These are phyloP conservation scores for Candida maesae DNA, from an alignment of 805 yeast genomes.

Conservation along the genomic window DNA sequence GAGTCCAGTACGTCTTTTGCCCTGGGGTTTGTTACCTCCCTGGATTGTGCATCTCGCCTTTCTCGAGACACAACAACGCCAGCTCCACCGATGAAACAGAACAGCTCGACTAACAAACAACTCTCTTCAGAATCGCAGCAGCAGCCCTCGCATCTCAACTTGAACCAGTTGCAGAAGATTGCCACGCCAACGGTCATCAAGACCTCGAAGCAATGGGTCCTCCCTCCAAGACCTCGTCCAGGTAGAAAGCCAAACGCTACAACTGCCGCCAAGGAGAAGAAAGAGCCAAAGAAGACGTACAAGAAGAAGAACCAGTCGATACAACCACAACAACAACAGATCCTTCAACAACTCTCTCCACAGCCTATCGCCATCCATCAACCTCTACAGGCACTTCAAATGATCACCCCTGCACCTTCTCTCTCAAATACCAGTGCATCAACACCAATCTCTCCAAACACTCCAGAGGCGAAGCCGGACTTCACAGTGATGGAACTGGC, in stretches of 20 bases:
- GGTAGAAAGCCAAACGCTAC: slow-evolving; percentile 67
- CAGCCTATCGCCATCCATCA: slow-evolving; percentile 1
- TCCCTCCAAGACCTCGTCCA: slow-evolving; percentile 80
- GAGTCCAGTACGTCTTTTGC: slow-evolving; percentile 7
- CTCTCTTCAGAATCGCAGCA: neutral
- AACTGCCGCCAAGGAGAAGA: slow-evolving; percentile 60
- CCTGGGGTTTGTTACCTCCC: too few species aligned
- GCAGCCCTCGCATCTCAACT: slow-evolving; percentile 5
- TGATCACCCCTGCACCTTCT: slow-evolving; percentile 12
- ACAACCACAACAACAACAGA: slow-evolving; percentile 3
- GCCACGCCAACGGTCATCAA: slow-evolving; percentile 32
- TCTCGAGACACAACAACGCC: too few species aligned
- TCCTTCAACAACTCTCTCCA: slow-evolving; percentile 2
- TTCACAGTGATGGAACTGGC: slow-evolving; percentile 31
- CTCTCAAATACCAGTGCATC: slow-evolving; percentile 2
- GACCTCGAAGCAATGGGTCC: slow-evolving; percentile 77
- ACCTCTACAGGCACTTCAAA: slow-evolving; percentile 8
- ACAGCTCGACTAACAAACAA: slow-evolving; percentile 1
- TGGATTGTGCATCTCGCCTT: too few species aligned
- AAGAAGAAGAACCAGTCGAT: slow-evolving; percentile 16
- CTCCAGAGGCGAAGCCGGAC: slow-evolving; percentile 20
- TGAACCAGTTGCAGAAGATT: slow-evolving; percentile 14
- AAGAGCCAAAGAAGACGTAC: slow-evolving; percentile 17
- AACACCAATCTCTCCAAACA: slow-evolving; percentile 15
- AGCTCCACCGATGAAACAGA: too few species aligned